Base-by-base conservation (phyloP, 192 early-diverging fungal genomes). In the Paraglomus occultum region DNA sequence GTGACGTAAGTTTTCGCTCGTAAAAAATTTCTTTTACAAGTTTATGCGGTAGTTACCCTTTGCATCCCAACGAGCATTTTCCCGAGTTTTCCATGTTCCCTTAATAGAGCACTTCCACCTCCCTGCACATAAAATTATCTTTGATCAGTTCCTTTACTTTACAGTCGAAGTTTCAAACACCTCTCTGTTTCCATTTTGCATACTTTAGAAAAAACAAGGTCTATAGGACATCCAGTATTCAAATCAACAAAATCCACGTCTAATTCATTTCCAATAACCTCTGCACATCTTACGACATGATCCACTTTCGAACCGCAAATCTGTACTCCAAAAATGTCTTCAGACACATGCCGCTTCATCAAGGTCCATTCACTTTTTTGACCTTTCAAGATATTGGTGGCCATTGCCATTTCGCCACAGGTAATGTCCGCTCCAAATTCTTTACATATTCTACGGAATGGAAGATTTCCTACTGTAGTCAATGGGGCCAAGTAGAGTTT, bases 381-480 rank as follows among this genome's bases (percentile, higher is more conserved):
- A 8, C 91, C 91, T 45, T 87, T 83, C 7, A 93, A 69, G 17
- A 91, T 69, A 63, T 90, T 90, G 38, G 64, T 46, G 3, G 88
- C 90, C 72, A 88, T 75, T 0, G 92, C 92, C 97, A 98, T 98
- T 77, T 98, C 97, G 44, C 92, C 93, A 71, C 95, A 98, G 5
- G 97, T 99, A 46, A 99, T 91, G 74, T 96, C 96, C 6, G 91
- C 95, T 47, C 97, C 97, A 72, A 90, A 95, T 10, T 77, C 85
- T 77, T 97, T 97, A 79, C 94, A 96, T 23, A 97, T 83, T 15
- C 95, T 88, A 10, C 97, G 86, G 84, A 99, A 99, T 39, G 97
- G 97, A 54, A 99, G 77, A 78, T 99, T 98, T 45, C 97, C 97
- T 23, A 99, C 95, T 2, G 96, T 99, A 0, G 97, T 99, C 67